Percentiles rank a stretch among this genome's conserved stretches.
phyloP scores from a whole-genome alignment of 805 yeast genomes.

The Myxozyma vanderwaltii region DNA sequence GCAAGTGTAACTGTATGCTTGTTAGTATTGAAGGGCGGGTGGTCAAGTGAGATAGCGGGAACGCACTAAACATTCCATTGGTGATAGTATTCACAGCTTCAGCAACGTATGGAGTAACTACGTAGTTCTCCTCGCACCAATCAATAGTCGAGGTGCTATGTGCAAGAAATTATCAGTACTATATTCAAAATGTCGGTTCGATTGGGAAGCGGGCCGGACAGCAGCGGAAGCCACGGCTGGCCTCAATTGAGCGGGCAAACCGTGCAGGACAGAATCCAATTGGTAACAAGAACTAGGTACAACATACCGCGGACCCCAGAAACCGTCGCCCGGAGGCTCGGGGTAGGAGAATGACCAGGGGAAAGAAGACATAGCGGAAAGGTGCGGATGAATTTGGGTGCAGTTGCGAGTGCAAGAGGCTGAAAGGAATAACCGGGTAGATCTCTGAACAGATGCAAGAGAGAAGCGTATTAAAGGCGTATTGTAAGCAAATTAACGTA shows the following conservation, averaged over 20 bases:
- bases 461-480: no score
- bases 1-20: slow-evolving; percentile 56
- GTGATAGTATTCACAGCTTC: slow-evolving; percentile 88
- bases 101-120: slow-evolving; percentile 80
- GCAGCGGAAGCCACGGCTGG: no score
- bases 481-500: no score
- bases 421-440: no score
- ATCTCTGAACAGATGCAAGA: no score
- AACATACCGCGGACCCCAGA: slow-evolving; percentile 59
- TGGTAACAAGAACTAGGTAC: neutral
- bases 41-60: neutral
- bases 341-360: slow-evolving; percentile 51
- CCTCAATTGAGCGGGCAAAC: neutral
- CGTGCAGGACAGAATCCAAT: neutral
- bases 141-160: slow-evolving; percentile 84
- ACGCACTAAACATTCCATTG: slow-evolving; percentile 55
- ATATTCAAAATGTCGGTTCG: neutral
- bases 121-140: slow-evolving; percentile 98
- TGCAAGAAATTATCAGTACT: neutral
- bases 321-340: slow-evolving; percentile 56
- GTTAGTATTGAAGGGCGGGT: no score
- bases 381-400: neutral
- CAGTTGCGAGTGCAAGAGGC: neutral
- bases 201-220: slow-evolving; percentile 1
- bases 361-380: slow-evolving; percentile 7